phyloP scores from a whole-genome alignment of 176 grass and related monocot species.

The Hordeum marinum region DNA sequence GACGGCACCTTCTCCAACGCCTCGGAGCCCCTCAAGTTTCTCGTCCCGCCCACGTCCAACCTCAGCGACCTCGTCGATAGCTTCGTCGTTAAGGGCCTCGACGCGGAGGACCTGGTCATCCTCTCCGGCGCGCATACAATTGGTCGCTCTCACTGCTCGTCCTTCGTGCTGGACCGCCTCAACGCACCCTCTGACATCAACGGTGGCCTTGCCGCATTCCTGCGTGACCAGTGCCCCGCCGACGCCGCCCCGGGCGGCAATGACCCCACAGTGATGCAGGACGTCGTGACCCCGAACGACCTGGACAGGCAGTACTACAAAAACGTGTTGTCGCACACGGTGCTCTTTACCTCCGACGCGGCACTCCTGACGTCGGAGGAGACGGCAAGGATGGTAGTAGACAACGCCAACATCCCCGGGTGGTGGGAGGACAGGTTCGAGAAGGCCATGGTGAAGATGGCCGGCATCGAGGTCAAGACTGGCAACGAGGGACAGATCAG shows the following conservation, averaged over 20 bases:
- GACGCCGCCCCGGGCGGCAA: neutral
- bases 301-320: slow-evolving; percentile 13
- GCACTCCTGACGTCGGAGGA: slow-evolving; percentile 10
- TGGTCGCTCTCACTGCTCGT: too few relatives aligned
- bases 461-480: neutral
- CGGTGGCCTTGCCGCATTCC: too few relatives aligned
- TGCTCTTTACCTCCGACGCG: slow-evolving; percentile 26
- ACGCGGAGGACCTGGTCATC: too few relatives aligned
- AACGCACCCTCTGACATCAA: too few relatives aligned
- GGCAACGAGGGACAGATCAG: slow-evolving; percentile 5
- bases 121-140: too few relatives aligned
- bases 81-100: too few relatives aligned
- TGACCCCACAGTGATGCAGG: slow-evolving; percentile 16
- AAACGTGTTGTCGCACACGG: neutral
- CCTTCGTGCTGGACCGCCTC: too few relatives aligned
- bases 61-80: too few relatives aligned
- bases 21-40: too few relatives aligned
- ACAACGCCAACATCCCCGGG: neutral
- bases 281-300: slow-evolving; percentile 20
- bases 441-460: slow-evolving; percentile 27
- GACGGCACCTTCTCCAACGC: too few relatives aligned
- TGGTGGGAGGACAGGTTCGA: slow-evolving; percentile 15
- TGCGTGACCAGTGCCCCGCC: too few relatives aligned
- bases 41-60: too few relatives aligned
- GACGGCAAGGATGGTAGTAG: neutral